Conservation (phyloP, 108 stramenopile genomes). For the Discostella stelligeroides region DNA sequence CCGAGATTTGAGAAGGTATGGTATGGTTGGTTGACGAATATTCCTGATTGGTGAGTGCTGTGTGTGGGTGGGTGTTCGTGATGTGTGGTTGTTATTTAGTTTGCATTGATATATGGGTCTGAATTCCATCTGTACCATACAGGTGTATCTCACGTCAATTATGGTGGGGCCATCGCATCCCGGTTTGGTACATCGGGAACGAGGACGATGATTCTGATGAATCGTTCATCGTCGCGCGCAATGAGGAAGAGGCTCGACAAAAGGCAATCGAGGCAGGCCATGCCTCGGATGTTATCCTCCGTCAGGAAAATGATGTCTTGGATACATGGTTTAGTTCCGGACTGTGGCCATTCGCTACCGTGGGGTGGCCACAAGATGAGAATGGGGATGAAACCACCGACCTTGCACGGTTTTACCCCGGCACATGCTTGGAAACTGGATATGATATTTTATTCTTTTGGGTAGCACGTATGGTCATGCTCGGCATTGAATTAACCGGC, state of each 20-base stretch:
- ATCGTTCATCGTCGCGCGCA: constrained; percentile 88
- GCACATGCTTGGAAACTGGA: constrained; percentile 96
- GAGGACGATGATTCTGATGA: constrained; percentile 66
- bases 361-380: constrained; percentile 89
- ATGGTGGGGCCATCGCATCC: constrained; percentile 98
- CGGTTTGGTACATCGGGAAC: constrained; percentile 93
- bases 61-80: background rate
- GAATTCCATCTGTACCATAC: no score
- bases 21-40: constrained; percentile 92
- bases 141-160: constrained; percentile 91
- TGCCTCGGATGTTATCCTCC: constrained; percentile 64
- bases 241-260: constrained; percentile 79
- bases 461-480: constrained; percentile 99
- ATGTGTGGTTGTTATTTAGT: no score
- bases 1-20: constrained; percentile 92
- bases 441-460: constrained; percentile 99
- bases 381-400: constrained; percentile 60
- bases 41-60: constrained; percentile 89
- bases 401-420: constrained; percentile 90
- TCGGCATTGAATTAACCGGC: constrained; percentile 92
- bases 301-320: constrained; percentile 94
- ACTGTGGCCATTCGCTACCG: constrained; percentile 96
- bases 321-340: constrained; percentile 99
- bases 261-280: constrained; percentile 74
- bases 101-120: no score